Evolutionary conservation across 331 rosid species (phyloP).

Genomic region (Saraca asoca): DNA sequence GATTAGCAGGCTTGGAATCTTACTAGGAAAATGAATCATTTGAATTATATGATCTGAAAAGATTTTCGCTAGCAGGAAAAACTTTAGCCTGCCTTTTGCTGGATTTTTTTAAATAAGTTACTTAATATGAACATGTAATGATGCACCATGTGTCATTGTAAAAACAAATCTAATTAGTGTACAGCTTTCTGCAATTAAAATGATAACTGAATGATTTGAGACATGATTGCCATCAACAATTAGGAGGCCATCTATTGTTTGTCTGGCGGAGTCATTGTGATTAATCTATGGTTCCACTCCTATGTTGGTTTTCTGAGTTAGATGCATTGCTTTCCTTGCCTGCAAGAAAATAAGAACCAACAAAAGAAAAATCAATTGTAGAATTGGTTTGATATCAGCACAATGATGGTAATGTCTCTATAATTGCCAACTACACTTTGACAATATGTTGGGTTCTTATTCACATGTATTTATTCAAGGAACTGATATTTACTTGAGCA

Average conservation of each 20-base stretch:
- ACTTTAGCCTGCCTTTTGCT: background rate
- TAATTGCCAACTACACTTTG: too few relatives aligned
- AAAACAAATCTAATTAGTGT: background rate
- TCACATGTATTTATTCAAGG: background rate
- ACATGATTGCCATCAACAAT: background rate
- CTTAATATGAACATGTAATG: background rate
- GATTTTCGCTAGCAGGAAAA: background rate
- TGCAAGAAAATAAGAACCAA: conserved; percentile 32
- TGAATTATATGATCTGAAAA: background rate
- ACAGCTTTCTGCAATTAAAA: background rate
- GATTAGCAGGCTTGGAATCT: background rate
- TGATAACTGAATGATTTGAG: too few relatives aligned
- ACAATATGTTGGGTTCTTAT: background rate
- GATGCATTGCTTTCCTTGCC: conserved; percentile 49
- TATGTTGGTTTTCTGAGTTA: conserved; percentile 25
- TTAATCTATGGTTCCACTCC: conserved; percentile 24
- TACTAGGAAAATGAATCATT: background rate
- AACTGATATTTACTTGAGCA: background rate
- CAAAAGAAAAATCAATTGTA: conserved; percentile 1
- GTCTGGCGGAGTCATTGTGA: too few relatives aligned
- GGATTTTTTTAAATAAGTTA: too few relatives aligned
- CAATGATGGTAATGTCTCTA: too few relatives aligned
- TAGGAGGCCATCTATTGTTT: background rate
- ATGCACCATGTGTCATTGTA: background rate
- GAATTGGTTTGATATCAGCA: background rate